Conservation (phyloP, 163 green algal species). For the Chloromonas sp. region DNA sequence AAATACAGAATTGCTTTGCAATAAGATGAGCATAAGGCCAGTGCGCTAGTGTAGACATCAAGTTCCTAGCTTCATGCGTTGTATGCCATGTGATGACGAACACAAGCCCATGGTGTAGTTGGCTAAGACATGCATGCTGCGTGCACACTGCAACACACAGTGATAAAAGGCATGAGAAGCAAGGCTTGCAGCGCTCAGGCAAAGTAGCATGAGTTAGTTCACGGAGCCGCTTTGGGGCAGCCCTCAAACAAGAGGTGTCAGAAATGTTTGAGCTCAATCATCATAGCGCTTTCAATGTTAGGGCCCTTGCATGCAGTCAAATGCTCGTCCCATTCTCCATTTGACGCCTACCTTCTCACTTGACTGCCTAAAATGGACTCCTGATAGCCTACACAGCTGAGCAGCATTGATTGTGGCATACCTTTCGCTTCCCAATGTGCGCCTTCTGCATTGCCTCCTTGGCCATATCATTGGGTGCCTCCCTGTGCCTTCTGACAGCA, state of each 20-base stretch:
- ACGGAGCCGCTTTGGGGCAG: constrained; percentile 11
- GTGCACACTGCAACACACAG: background rate
- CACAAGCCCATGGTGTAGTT: too few relatives aligned
- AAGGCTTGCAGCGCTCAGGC: background rate
- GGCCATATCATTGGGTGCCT: constrained; percentile 69
- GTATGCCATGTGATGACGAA: too few relatives aligned
- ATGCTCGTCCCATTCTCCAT: too few relatives aligned
- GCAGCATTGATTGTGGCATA: constrained; percentile 15
- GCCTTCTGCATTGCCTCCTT: constrained; percentile 77
- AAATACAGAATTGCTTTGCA: background rate
- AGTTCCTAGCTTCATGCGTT: too few relatives aligned
- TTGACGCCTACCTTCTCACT: background rate
- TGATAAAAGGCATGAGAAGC: background rate
- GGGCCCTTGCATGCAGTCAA: too few relatives aligned
- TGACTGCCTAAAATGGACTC: background rate
- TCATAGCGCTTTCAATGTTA: constrained; percentile 16
- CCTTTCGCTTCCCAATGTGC: constrained; percentile 83
- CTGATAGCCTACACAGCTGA: background rate
- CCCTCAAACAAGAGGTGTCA: constrained; percentile 47
- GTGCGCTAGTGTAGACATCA: too few relatives aligned
- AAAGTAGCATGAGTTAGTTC: constrained; percentile 24
- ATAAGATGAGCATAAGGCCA: too few relatives aligned
- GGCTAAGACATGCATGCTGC: too few relatives aligned
- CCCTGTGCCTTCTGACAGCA: constrained; percentile 56
- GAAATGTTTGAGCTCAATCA: constrained; percentile 27